Evolutionary conservation across 305 asterid species (phyloP), one percentile per base, ranked within the genome.

Genomic region (Caryopteris hybrid): DNA sequence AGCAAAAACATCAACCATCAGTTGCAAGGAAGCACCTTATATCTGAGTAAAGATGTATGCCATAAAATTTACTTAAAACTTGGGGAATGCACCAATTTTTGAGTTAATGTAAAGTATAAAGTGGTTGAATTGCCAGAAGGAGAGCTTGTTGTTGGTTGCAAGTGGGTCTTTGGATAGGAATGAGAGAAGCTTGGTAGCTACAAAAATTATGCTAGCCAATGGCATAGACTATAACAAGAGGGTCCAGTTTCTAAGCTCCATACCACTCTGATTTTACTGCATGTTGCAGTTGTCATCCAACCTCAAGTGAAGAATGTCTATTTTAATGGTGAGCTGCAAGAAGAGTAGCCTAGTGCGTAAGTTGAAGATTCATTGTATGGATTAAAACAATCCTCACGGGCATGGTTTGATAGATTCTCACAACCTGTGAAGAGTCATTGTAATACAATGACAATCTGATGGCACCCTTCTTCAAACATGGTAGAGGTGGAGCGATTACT

Each of bases 1-100:
- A 73, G 57, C 50, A 70, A 78, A 78, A 38, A 71, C 66, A 47
- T 59, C 31, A 56, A 58, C 3, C 7, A 14, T 68, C 54, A 43
- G 33, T 45, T 36, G 58, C 52, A 9, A 16, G 38, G 39, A 29
- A 33, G 36, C 22, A 22, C 17, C 33, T n/a, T 58, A 21, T 31
- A 68, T 31, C 36, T 42, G 38, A 38, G 17, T 45, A 46, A 68
- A 42, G 29, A 45, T 36, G 43, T 43, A 36, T 13, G 29, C 11
- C 16, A 25, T 39, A 23, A 23, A 39, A 21, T 38, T 36, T 31
- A 46, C 31, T 20, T 22, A 25, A 4, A n/a, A n/a, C n/a, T n/a
- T n/a, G n/a, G 4, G 18, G 50, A 43, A 43, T 43, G 31, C 31
- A 25, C 31, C 31, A 25, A 4, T 25, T 2, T 25, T 25, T 4